phyloP scores from a whole-genome alignment of 352 stramenopile species.

The Globisporangium okanoganense region DNA sequence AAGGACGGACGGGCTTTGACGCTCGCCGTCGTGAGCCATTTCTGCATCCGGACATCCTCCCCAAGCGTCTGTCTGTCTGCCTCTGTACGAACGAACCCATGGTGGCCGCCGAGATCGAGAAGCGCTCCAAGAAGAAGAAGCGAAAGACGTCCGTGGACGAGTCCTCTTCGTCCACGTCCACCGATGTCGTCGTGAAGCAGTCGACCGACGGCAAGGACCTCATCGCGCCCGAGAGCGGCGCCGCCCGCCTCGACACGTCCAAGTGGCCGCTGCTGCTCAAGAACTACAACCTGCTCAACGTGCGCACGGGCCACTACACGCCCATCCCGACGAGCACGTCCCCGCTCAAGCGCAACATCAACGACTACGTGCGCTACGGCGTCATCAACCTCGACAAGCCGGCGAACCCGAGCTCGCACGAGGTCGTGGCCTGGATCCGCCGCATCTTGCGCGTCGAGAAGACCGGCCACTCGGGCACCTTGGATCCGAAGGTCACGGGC shows the following conservation, averaged over 20 bases:
- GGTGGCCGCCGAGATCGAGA: slow-evolving; percentile 67
- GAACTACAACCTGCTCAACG: slow-evolving; percentile 99
- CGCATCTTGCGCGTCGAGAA: slow-evolving; percentile 99
- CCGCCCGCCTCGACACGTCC: slow-evolving; percentile 94
- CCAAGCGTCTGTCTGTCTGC: not conserved
- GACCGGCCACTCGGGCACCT: slow-evolving; percentile 98
- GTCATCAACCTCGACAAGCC: slow-evolving; percentile 99
- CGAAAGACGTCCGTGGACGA: slow-evolving; percentile 61
- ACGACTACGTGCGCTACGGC: slow-evolving; percentile 98
- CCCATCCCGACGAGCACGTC: slow-evolving; percentile 96
- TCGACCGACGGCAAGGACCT: slow-evolving; percentile 49
- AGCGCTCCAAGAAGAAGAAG: slow-evolving; percentile 91
- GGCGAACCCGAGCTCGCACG: slow-evolving; percentile 98
- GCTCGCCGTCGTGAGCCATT: slow-evolving; percentile 7
- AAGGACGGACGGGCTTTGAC: not conserved
- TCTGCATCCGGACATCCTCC: slow-evolving; percentile 8
- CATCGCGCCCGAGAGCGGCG: slow-evolving; percentile 72
- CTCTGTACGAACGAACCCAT: slow-evolving; percentile 23
- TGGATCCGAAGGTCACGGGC: slow-evolving; percentile 99
- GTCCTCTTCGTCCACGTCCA: slow-evolving; percentile 7
- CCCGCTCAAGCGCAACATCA: slow-evolving; percentile 96
- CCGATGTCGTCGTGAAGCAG: not conserved
- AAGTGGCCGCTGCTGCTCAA: slow-evolving; percentile 99
- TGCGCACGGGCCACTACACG: slow-evolving; percentile 99
- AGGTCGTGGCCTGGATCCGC: slow-evolving; percentile 99